Evolutionary conservation across 2,329 filamentous ascomycete genomes (phyloP), one percentile per base, ranked within the genome.

Genomic region (Blastomyces emzantsi): DNA sequence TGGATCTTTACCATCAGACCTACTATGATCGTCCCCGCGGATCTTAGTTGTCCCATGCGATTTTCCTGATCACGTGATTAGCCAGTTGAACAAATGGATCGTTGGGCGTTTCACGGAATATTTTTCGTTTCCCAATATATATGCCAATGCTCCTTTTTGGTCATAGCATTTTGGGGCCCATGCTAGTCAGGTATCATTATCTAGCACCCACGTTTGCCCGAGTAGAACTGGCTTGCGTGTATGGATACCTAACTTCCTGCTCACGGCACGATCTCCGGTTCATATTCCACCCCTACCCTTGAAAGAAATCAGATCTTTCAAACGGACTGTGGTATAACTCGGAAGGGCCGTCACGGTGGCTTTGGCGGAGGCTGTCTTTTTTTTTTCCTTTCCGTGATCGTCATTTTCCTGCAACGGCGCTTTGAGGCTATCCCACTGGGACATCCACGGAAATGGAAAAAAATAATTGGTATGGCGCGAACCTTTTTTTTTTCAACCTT

Each of bases 401-500:
- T 9, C 33, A 36, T 30, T 55, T 5, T 33, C 28, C 28, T 55
- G 51, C 51, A 43, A 43, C 9, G 36, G 36, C 33, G 36, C 55
- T 57, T 57, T 39, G 36, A 57, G 19, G 43, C 17, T 36, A 28
- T 43, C 55, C 30, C 1, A 36, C 33, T 9, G 8, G 36, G 55
- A 43, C 13, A n/a, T 22, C n/a, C 41, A 43, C 41, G 17, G 41
- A 6, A 19, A 39, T 41, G 1, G n/a, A n/a, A n/a, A 41, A 57
- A 25, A 43, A 58, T 11, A 52, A 47, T 47, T 15, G 49, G 25
- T 28, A 17, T 7, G 55, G 36, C 36, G 55, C 30, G 22, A 36
- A 63, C 61, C 61, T 49, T 62, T 56, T 55, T 63, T 61, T 56
- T 56, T 36, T 9, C 11, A 19, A 39, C 9, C 36, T 68, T 67